phyloP scores from a whole-genome alignment of 2,329 filamentous ascomycete genomes.

The Arthrobotrys megalospora region DNA sequence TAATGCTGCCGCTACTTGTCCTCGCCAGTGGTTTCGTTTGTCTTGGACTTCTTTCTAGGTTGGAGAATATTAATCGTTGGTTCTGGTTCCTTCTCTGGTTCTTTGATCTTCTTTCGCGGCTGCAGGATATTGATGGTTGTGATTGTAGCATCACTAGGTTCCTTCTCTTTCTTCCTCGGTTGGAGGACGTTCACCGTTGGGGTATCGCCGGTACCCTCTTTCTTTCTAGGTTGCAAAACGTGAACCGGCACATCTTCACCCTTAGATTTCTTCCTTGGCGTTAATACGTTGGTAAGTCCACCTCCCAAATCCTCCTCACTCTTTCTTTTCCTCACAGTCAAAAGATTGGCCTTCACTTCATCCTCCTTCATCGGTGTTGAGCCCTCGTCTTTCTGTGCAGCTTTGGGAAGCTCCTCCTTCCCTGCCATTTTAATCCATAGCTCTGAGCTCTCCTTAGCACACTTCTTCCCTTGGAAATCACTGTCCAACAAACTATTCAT shows the following conservation, averaged over 20 bases:
- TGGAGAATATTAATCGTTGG: conserved; percentile 44
- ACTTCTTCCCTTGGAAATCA: conserved; percentile 68
- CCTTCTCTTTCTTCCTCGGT: conserved; percentile 17
- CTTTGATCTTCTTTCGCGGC: conserved; percentile 33
- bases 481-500: conserved; percentile 68
- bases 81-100: conserved; percentile 21
- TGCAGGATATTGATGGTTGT: conserved; percentile 37
- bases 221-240: conserved; percentile 33
- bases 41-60: conserved; percentile 41
- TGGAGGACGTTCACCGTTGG: conserved; percentile 15
- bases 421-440: conserved; percentile 68
- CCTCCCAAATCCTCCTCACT: conserved; percentile 15
- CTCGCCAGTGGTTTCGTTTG: background rate
- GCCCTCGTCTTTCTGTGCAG: background rate
- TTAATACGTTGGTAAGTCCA: background rate
- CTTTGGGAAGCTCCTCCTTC: conserved; percentile 26
- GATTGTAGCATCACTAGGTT: background rate
- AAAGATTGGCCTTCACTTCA: conserved; percentile 19
- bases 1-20: background rate
- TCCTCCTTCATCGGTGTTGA: background rate
- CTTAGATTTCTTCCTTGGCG: conserved; percentile 47
- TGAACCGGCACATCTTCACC: conserved; percentile 10
- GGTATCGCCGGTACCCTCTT: background rate
- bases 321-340: conserved; percentile 37
- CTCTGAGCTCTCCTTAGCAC: conserved; percentile 67